Evolutionary conservation across 129 eudicot genomes (phyloP).

Genomic region (Escallonia herrerae): DNA sequence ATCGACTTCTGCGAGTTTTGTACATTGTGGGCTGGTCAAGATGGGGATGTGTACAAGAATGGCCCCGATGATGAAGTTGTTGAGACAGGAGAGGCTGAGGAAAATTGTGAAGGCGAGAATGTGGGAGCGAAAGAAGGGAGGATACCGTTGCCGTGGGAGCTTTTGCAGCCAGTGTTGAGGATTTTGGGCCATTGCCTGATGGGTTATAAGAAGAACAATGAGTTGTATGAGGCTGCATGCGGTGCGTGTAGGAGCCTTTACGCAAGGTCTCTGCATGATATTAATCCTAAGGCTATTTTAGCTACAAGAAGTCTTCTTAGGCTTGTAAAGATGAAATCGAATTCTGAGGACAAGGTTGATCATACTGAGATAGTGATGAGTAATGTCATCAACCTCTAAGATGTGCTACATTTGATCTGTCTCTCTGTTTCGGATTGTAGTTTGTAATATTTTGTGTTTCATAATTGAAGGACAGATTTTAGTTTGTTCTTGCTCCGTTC

Average conservation of each 20-base stretch:
- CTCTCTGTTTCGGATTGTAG: too few relatives aligned
- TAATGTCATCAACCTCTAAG: slow-evolving; percentile 6
- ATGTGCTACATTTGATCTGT: too few relatives aligned
- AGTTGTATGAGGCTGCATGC: slow-evolving; percentile 50
- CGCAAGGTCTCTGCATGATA: slow-evolving; percentile 68
- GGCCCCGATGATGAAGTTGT: not conserved
- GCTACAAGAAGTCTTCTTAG: slow-evolving; percentile 67
- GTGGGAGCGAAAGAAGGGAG: slow-evolving; percentile 21
- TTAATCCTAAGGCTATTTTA: slow-evolving; percentile 71
- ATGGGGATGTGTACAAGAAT: slow-evolving; percentile 18
- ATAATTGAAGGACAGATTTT: too few relatives aligned
- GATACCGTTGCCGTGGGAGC: slow-evolving; percentile 79
- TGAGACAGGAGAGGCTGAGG: not conserved
- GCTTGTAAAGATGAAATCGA: slow-evolving; percentile 30
- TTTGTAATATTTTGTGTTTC: too few relatives aligned
- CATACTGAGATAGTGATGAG: slow-evolving; percentile 45
- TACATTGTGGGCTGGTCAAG: slow-evolving; percentile 51
- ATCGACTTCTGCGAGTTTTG: slow-evolving; percentile 83
- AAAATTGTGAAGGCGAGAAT: not conserved
- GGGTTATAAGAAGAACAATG: slow-evolving; percentile 33
- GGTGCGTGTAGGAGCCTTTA: slow-evolving; percentile 62
- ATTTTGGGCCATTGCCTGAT: slow-evolving; percentile 80
- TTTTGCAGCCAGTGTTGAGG: slow-evolving; percentile 70
- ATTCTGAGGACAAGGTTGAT: slow-evolving; percentile 32
- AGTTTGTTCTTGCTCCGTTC: too few relatives aligned